A percentile compares a stretch with the other conserved stretches of the same genome.
These are phyloP conservation scores for Dipteronia sinensis DNA, from an alignment of 345 rosid genomes.

Conservation along the genomic window DNA sequence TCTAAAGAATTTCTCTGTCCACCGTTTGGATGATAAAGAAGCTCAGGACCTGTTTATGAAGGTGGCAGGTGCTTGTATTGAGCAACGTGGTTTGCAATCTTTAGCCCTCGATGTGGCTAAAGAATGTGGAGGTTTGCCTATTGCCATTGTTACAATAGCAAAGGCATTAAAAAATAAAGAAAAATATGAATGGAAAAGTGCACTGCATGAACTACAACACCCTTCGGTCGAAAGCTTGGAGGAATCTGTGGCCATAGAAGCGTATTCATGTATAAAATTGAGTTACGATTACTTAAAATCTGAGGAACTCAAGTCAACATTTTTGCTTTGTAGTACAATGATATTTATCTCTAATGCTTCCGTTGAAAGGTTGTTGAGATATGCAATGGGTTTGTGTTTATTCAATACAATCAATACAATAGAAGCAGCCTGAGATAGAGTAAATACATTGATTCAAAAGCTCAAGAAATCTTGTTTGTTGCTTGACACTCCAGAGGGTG, in stretches of 20 bases:
- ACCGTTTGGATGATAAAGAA: constrained; percentile 14
- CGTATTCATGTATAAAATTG: constrained; percentile 15
- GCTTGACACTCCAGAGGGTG: not conserved
- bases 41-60: constrained; percentile 29
- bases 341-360: too few relatives aligned
- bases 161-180: constrained; percentile 16
- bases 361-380: constrained; percentile 22
- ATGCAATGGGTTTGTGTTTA: constrained; percentile 28
- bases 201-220: constrained; percentile 1
- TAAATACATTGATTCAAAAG: constrained; percentile 9
- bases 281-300: constrained; percentile 23
- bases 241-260: not conserved
- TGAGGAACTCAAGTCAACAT: constrained; percentile 31
- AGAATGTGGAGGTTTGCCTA: constrained; percentile 35
- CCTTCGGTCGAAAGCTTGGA: not conserved
- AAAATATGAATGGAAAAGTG: constrained; percentile 22
- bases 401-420: not conserved
- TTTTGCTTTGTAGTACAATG: constrained; percentile 28
- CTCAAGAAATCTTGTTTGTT: constrained; percentile 33
- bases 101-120: constrained; percentile 19
- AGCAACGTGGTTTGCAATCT: not conserved
- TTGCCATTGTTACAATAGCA: constrained; percentile 28
- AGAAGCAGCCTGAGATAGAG: constrained; percentile 19
- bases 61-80: constrained; percentile 12
- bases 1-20: not conserved